phyloP scores from a whole-genome alignment of 2,329 filamentous ascomycete genomes.

The Ascocoryne sarcoides region DNA sequence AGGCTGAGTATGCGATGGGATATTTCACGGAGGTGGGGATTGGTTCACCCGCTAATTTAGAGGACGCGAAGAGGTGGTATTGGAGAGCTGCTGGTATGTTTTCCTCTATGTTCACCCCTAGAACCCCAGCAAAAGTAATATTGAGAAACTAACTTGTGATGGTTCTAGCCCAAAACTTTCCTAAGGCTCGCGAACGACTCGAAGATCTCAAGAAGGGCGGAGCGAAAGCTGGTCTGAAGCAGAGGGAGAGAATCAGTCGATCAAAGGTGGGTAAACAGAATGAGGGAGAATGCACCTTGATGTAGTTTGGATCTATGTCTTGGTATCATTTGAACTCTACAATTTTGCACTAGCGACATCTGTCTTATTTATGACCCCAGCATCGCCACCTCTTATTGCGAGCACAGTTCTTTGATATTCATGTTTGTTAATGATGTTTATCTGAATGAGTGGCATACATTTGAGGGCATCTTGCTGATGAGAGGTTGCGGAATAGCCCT shows the following conservation, averaged over 20 bases:
- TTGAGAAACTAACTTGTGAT: conserved; percentile 3
- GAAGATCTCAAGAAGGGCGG: conserved; percentile 84
- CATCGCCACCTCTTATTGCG: too few relatives aligned
- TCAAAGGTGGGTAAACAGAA: conserved; percentile 76
- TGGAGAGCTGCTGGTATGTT: conserved; percentile 89
- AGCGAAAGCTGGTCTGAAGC: conserved; percentile 58
- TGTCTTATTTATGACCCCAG: too few relatives aligned
- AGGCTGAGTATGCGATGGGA: conserved; percentile 96
- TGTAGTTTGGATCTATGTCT: too few relatives aligned
- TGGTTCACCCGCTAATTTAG: conserved; percentile 73
- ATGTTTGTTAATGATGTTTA: too few relatives aligned
- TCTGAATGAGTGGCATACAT: too few relatives aligned
- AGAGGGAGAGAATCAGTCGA: conserved; percentile 69
- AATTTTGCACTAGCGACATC: too few relatives aligned
- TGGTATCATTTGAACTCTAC: too few relatives aligned
- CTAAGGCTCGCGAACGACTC: conserved; percentile 83
- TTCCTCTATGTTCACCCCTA: conserved; percentile 1
- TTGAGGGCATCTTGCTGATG: too few relatives aligned
- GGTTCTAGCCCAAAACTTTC: conserved; percentile 75
- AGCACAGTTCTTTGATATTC: too few relatives aligned
- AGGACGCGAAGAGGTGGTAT: conserved; percentile 98
- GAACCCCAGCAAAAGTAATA: background rate
- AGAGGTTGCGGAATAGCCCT: too few relatives aligned
- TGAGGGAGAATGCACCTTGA: conserved; percentile 79
- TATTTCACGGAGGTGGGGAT: conserved; percentile 97